These are phyloP conservation scores for Penicillium sp. DNA, from an alignment of 2,329 filamentous ascomycete genomes.

Conservation along the genomic window DNA sequence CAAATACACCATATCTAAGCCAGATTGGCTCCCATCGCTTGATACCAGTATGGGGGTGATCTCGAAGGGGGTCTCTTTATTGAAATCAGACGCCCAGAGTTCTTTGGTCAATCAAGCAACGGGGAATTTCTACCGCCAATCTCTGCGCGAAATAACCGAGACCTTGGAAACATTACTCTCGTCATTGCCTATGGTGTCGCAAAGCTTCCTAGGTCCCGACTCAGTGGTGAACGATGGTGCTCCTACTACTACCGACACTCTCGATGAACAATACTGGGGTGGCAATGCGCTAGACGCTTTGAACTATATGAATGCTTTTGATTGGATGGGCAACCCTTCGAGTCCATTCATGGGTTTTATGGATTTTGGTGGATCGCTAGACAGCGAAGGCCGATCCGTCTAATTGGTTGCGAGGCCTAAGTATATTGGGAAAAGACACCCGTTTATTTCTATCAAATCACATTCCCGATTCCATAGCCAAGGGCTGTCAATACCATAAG, in stretches of 20 bases:
- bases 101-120: not conserved
- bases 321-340: slow-evolving; percentile 5
- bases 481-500: not conserved
- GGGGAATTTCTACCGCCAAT: not conserved
- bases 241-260: not conserved
- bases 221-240: not conserved
- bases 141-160: not conserved
- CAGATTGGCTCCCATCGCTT: not conserved
- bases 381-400: not conserved
- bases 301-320: slow-evolving; percentile 8
- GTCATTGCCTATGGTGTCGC: not conserved
- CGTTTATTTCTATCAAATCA: too few species aligned
- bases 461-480: too few species aligned
- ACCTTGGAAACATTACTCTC: not conserved
- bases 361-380: not conserved
- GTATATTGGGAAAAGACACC: not conserved
- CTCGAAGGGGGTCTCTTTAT: not conserved
- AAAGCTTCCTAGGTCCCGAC: not conserved
- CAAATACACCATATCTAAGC: not conserved
- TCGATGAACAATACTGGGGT: slow-evolving; percentile 1
- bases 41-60: slow-evolving; percentile 1
- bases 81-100: not conserved
- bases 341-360: slow-evolving; percentile 7
- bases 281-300: not conserved
- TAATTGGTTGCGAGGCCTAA: not conserved